Evolutionary conservation across 805 yeast species (phyloP).

Genomic region (Scheffersomyces ergatensis): DNA sequence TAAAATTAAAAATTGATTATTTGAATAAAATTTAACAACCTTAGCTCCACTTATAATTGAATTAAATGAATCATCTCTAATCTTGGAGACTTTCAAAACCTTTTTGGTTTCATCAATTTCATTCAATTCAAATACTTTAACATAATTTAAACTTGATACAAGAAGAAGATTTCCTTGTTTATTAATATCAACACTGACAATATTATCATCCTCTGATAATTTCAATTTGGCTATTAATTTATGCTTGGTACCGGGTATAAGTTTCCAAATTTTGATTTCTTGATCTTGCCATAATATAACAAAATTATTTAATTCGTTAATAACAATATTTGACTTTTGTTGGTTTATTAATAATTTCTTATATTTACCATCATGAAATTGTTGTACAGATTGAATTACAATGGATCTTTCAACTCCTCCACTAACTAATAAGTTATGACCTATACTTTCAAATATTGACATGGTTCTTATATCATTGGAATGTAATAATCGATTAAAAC

Average conservation of each 20-base stretch:
- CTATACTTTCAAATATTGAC: constrained; percentile 65
- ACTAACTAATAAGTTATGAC: constrained; percentile 65
- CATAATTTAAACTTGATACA: constrained; percentile 66
- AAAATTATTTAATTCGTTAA: constrained; percentile 47
- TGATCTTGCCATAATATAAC: constrained; percentile 82
- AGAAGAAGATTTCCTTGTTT: constrained; percentile 63
- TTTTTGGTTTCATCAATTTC: constrained; percentile 34
- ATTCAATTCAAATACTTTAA: constrained; percentile 66
- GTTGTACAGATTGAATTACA: constrained; percentile 60
- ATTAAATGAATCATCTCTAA: constrained; percentile 44
- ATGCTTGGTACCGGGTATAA: constrained; percentile 42
- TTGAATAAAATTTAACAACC: constrained; percentile 43
- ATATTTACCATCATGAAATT: constrained; percentile 71
- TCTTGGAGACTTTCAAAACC: constrained; percentile 51
- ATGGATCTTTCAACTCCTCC: constrained; percentile 81
- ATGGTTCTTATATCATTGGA: constrained; percentile 83
- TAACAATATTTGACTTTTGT: constrained; percentile 48
- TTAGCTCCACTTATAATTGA: constrained; percentile 55
- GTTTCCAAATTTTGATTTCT: constrained; percentile 75
- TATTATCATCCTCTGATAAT: constrained; percentile 75
- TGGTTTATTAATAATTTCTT: constrained; percentile 68
- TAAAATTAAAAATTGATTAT: constrained; percentile 47
- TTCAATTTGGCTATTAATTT: constrained; percentile 64
- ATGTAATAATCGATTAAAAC: constrained; percentile 76
- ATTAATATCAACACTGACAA: constrained; percentile 65